Base-by-base conservation (phyloP, 225 moss, liverwort and hornwort genomes). In the Physcomitrium patens region DNA sequence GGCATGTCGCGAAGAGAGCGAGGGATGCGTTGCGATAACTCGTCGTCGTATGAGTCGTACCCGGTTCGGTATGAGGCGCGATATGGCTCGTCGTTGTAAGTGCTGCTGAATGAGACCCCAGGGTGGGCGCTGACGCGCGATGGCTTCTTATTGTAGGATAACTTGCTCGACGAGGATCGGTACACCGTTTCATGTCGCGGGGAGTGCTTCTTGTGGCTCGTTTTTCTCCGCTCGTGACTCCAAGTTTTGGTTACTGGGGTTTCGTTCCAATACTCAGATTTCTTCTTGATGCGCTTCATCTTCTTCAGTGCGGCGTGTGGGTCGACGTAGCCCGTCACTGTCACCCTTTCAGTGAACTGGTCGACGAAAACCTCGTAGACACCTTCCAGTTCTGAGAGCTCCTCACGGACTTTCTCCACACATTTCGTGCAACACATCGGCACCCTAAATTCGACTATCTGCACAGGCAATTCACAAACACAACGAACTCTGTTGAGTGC, bases 391-490 rank as follows among this genome's bases (percentile, higher is more conserved):
- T 87, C 87, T 8, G 26, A 62, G 5, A 87, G 79, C 60, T 81
- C 87, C 73, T 87, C 84, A 0, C 73, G 79, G 12, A 87, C 87
- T 60, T 84, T 87, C 52, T 87, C 87, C 54, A 76, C 84, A 54
- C 87, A 87, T 31, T 87, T 87, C 1, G 47, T 5, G 54, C 87
- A 87, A 52, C 87, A 87, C 87, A 87, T 87, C 19, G 87, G 87
- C 12, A 87, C 87, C 63, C 67, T n/a, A 9, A 84, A 81, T 22
- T 81, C 76, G 67, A 74, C 69, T 1, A 66, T 70, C 87, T 87
- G 77, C 75, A 68, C 7, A 37, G 31, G 6, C 50, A 37, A 43
- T 49, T 17, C 9, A 17, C 11, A 19, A 37, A 43, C n/a, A 22
- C 47, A 27, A 28, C 8, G 9, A 5, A 9, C 20, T 63, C 63